phyloP scores from a whole-genome alignment of 306 rosid genomes.

The Albizia julibrissin region DNA sequence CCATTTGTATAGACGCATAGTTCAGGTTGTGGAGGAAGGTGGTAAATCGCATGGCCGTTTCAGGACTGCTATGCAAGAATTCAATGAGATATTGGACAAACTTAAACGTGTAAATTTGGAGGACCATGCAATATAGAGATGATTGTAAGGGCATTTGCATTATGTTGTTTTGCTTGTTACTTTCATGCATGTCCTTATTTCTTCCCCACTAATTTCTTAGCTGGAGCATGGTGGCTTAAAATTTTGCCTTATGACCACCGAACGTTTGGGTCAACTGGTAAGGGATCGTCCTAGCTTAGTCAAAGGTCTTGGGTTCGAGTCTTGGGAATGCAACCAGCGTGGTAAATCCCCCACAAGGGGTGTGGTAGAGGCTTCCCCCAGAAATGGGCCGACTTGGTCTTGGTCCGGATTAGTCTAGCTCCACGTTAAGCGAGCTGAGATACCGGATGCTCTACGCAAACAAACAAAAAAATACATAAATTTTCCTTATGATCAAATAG shows the following conservation, averaged over 20 bases:
- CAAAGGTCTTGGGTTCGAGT: no score
- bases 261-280: no score
- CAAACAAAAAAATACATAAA: no score
- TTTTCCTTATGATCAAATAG: not conserved
- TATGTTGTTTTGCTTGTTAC: not conserved
- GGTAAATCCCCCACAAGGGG: no score
- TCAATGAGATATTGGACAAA: constrained; percentile 59
- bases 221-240: no score
- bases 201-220: not conserved
- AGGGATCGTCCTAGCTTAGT: no score
- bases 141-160: not conserved
- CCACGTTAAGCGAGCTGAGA: no score
- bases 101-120: constrained; percentile 44
- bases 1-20: constrained; percentile 57
- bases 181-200: not conserved
- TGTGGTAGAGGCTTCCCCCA: no score
- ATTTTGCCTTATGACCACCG: not conserved
- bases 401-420: no score
- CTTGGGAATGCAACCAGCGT: no score
- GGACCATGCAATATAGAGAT: constrained; percentile 25
- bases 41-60: constrained; percentile 56
- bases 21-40: constrained; percentile 76
- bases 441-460: no score
- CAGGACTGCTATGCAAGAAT: constrained; percentile 43
- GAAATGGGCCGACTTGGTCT: no score